A percentile compares a stretch with the other conserved stretches of the same genome.
Evolutionary conservation across 176 grass and related monocot species (phyloP).

Genomic region (Coix lacrymajobi): DNA sequence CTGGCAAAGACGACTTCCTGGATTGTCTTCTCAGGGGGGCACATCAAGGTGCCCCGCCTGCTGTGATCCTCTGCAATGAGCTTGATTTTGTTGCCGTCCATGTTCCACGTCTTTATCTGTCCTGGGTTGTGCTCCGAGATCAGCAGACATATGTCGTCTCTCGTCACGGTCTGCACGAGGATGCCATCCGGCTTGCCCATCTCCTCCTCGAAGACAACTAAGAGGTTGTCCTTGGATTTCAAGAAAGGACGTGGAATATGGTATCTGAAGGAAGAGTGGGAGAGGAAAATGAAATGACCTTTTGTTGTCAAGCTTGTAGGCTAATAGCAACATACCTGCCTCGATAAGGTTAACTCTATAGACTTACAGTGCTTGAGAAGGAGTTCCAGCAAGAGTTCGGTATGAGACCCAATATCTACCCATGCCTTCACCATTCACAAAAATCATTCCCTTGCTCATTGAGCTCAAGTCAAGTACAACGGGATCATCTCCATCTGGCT

Average conservation of each 20-base stretch:
- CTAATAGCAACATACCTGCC: not conserved
- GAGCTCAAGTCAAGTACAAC: constrained; percentile 71
- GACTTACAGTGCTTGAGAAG: constrained; percentile 79
- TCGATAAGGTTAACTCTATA: constrained; percentile 27
- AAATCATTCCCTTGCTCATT: constrained; percentile 78
- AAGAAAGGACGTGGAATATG: constrained; percentile 69
- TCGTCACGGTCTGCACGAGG: constrained; percentile 51
- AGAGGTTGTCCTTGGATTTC: constrained; percentile 68
- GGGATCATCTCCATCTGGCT: constrained; percentile 56
- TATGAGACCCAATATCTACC: constrained; percentile 72
- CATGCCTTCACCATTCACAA: constrained; percentile 54
- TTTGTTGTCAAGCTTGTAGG: not conserved
- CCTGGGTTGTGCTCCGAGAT: constrained; percentile 65
- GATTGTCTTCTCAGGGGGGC: constrained; percentile 55
- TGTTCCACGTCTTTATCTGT: constrained; percentile 48
- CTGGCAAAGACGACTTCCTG: constrained; percentile 74
- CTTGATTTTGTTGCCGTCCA: constrained; percentile 47
- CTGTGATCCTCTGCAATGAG: constrained; percentile 39
- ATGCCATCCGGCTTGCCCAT: constrained; percentile 67
- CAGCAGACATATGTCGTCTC: constrained; percentile 74
- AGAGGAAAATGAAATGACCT: not conserved
- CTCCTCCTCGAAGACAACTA: constrained; percentile 88
- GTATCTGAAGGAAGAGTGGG: constrained; percentile 36
- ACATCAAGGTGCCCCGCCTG: constrained; percentile 50
- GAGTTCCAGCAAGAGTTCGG: constrained; percentile 34